These are phyloP conservation scores for Metschnikowia lachancei DNA, from an alignment of 805 yeast species.

Conservation along the genomic window DNA sequence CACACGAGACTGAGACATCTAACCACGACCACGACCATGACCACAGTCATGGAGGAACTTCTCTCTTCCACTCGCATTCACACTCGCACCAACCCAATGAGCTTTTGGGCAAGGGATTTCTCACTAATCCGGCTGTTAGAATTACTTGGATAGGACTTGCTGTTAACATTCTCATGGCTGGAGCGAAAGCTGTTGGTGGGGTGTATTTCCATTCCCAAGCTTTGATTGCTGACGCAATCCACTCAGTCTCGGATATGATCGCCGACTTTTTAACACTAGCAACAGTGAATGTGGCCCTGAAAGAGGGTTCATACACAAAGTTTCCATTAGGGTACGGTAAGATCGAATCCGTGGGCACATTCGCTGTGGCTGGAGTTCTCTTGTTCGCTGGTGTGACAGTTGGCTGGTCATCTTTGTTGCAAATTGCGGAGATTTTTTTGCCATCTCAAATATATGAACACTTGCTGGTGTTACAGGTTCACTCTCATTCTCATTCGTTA, in stretches of 20 bases:
- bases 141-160: constrained; percentile 89
- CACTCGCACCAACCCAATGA: constrained; percentile 42
- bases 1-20: constrained; percentile 4
- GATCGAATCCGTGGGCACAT: constrained; percentile 86
- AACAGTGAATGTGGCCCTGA: constrained; percentile 75
- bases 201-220: constrained; percentile 92
- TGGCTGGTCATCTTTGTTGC: constrained; percentile 78
- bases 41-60: constrained; percentile 21
- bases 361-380: constrained; percentile 80
- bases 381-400: constrained; percentile 86
- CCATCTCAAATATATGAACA: constrained; percentile 61
- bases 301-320: constrained; percentile 50
- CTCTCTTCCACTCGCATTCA: constrained; percentile 30
- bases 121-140: constrained; percentile 77
- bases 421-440: constrained; percentile 62
- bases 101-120: constrained; percentile 29
- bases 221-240: constrained; percentile 89
- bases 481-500: constrained; percentile 50
- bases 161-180: constrained; percentile 82
- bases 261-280: constrained; percentile 87
- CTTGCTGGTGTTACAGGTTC: constrained; percentile 47
- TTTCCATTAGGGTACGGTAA: constrained; percentile 93
- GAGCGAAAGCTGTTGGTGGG: constrained; percentile 86
- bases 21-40: constrained; percentile 13
- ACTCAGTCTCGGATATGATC: constrained; percentile 85